Base-by-base conservation (phyloP, 2,329 filamentous ascomycete species). In the Cladosporium phlei region DNA sequence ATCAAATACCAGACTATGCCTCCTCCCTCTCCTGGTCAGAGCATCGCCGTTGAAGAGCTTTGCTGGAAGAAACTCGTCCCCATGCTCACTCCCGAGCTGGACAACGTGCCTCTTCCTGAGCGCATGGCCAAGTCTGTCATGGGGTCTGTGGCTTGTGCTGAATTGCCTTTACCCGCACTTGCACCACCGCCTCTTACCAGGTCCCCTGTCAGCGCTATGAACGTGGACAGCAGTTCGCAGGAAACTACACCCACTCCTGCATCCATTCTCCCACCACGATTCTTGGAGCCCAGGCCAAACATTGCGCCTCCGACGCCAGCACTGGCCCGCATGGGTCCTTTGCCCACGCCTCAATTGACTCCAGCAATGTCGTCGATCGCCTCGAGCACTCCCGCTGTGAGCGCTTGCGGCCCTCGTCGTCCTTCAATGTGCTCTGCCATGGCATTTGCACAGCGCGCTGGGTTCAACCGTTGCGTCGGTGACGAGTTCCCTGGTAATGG, bases 1-100 rank as follows among this genome's bases (percentile, higher is more conserved):
- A 72, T 95, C 55, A 87, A 86, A 67, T 86, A 89, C 60, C 45
- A 47, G 29, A 47, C 45, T 5, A 90, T 86, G 11, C 86, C 88
- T 16, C 50, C 61, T 7, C 53, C 60, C 28, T 56, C 61, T 29
- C 55, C 64, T 60, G 58, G 55, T 16, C 49, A 52, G 37, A 44
- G 48, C 27, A 45, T 53, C 14, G 24, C 38, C 3, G 40, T 48
- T 11, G 48, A 43, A 12, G 49, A 48, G 6, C 51, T 53, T 4
- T 57, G 54, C 17, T 75, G 72, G 72, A 71, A 67, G 56, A 57
- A 64, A 17, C 67, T 82, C 47, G 72, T 82, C 25, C 78, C 76
- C 2, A 61, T 67, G 27, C 68, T 82, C 51, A 80, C 77, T 12
- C 76, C 78, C 10, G 76, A 79, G 50, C 64, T 82, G 53, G 76